phyloP scores from a whole-genome alignment of 371 early-diverging fungal species.

The Syncephalastrum monosporum region DNA sequence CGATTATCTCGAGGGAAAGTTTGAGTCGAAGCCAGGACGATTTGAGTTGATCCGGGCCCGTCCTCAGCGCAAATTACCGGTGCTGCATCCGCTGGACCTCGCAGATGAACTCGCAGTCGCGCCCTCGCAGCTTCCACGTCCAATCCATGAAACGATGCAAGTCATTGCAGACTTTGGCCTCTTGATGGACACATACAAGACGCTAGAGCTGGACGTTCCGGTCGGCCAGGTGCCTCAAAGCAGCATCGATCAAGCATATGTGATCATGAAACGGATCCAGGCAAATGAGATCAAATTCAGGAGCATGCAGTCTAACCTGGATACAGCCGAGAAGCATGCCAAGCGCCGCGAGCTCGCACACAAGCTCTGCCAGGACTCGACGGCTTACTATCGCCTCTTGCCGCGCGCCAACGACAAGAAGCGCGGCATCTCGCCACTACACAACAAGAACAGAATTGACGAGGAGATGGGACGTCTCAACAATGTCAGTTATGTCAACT shows the following conservation, averaged over 20 bases:
- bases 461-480: slow-evolving; percentile 31
- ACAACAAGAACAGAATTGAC: slow-evolving; percentile 9
- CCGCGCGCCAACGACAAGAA: slow-evolving; percentile 23
- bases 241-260: slow-evolving; percentile 36
- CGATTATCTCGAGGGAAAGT: slow-evolving; percentile 17
- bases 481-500: slow-evolving; percentile 47
- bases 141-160: slow-evolving; percentile 36
- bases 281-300: background rate
- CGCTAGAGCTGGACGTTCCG: slow-evolving; percentile 42
- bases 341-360: slow-evolving; percentile 19
- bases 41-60: slow-evolving; percentile 37
- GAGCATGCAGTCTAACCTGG: background rate
- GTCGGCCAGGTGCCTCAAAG: slow-evolving; percentile 49
- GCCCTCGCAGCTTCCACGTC: slow-evolving; percentile 15
- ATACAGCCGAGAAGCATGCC: slow-evolving; percentile 9
- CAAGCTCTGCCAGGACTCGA: slow-evolving; percentile 30
- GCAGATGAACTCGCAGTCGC: slow-evolving; percentile 5
- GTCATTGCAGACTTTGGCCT: slow-evolving; percentile 45
- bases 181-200: slow-evolving; percentile 32
- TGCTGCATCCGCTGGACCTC: slow-evolving; percentile 27
- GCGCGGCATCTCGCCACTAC: slow-evolving; percentile 26
- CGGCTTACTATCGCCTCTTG: slow-evolving; percentile 35
- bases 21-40: slow-evolving; percentile 44
- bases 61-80: slow-evolving; percentile 18
- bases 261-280: slow-evolving; percentile 32